Conservation (phyloP, 331 rosid genomes). For the Malus hybrid region DNA sequence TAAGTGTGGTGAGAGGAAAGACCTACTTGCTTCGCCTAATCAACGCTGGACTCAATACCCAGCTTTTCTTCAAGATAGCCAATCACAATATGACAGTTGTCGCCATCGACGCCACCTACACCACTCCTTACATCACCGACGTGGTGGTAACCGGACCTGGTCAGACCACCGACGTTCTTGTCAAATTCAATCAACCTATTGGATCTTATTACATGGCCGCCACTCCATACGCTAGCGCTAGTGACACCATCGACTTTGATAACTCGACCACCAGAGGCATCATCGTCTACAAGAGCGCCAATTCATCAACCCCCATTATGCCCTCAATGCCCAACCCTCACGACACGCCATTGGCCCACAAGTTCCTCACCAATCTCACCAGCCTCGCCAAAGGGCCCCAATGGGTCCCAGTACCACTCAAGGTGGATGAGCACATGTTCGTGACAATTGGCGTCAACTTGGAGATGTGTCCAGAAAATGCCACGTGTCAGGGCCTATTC, state of each 20-base stretch:
- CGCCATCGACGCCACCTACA: too few species aligned
- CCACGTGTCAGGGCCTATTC: slow-evolving; percentile 12
- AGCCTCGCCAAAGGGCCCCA: slow-evolving; percentile 30
- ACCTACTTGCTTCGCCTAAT: too few species aligned
- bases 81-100: too few species aligned
- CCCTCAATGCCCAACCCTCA: slow-evolving; percentile 21
- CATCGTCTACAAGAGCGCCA: slow-evolving; percentile 17
- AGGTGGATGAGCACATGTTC: slow-evolving; percentile 34
- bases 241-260: neutral
- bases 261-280: slow-evolving; percentile 26
- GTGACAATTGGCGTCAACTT: slow-evolving; percentile 22
- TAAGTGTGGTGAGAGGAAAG: neutral
- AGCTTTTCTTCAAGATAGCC: too few species aligned
- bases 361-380: slow-evolving; percentile 20
- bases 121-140: slow-evolving; percentile 18
- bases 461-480: slow-evolving; percentile 11
- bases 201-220: slow-evolving; percentile 59
- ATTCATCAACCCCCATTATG: slow-evolving; percentile 16
- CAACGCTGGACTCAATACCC: too few species aligned
- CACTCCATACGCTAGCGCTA: slow-evolving; percentile 7
- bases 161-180: slow-evolving; percentile 45
- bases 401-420: slow-evolving; percentile 31
- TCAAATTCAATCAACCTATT: slow-evolving; percentile 22
- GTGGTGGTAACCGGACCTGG: slow-evolving; percentile 36
- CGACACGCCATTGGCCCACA: slow-evolving; percentile 35